phyloP scores from a whole-genome alignment of 1,139 yeast genomes.

The Pichia sp. region DNA sequence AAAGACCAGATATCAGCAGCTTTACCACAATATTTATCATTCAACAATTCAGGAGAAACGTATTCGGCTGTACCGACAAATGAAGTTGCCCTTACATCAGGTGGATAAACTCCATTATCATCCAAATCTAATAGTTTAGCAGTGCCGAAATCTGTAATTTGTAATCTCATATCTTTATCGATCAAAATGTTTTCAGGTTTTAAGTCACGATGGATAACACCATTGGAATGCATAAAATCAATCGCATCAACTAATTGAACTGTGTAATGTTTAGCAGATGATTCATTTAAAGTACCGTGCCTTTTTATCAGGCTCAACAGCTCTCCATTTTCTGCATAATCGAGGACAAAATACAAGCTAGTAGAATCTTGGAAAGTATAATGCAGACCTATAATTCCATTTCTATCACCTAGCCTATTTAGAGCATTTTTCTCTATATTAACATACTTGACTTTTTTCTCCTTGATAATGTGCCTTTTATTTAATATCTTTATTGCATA shows the following conservation, averaged over 20 bases:
- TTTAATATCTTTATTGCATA: constrained; percentile 72
- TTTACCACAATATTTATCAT: constrained; percentile 76
- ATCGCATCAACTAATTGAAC: constrained; percentile 86
- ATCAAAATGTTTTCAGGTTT: constrained; percentile 91
- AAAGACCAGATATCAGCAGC: constrained; percentile 94
- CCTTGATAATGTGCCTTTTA: constrained; percentile 68
- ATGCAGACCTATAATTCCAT: constrained; percentile 63
- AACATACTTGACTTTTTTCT: constrained; percentile 72
- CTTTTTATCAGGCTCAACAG: constrained; percentile 53
- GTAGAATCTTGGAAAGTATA: constrained; percentile 76
- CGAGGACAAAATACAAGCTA: constrained; percentile 64
- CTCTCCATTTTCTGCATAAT: constrained; percentile 78
- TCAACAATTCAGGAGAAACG: constrained; percentile 88
- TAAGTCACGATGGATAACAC: constrained; percentile 88
- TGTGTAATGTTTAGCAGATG: constrained; percentile 41
- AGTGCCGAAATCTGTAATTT: constrained; percentile 97
- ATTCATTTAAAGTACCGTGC: constrained; percentile 50
- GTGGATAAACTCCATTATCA: constrained; percentile 42
- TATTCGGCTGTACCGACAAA: constrained; percentile 70
- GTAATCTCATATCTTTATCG: constrained; percentile 71
- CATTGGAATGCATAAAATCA: constrained; percentile 69
- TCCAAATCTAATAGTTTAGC: constrained; percentile 65
- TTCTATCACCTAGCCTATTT: constrained; percentile 60
- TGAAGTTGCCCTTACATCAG: constrained; percentile 66
- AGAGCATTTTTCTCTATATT: constrained; percentile 72